phyloP scores from a whole-genome alignment of 768 basidiomycete species.

The Serendipita indica region DNA sequence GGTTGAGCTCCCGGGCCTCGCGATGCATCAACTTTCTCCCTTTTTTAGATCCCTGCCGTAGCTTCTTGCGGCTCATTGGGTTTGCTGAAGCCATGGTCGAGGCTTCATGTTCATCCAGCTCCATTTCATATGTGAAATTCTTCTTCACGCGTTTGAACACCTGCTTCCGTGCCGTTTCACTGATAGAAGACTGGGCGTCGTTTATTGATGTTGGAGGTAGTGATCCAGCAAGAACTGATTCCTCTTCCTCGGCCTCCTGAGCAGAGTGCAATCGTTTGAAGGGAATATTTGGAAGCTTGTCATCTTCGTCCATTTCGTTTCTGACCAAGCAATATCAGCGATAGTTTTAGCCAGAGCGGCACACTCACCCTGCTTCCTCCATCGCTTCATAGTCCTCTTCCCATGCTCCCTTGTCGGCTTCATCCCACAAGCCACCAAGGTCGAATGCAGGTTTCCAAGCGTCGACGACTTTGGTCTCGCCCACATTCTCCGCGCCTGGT shows the following conservation, averaged over 20 bases:
- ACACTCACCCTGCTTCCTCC: conserved; percentile 29
- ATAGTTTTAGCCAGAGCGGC: no score
- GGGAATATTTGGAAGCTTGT: conserved; percentile 1
- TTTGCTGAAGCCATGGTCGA: conserved; percentile 37
- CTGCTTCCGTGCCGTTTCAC: conserved; percentile 18
- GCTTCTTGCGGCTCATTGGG: conserved; percentile 40
- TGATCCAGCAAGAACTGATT: neutral
- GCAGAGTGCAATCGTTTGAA: conserved; percentile 5
- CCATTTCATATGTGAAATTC: conserved; percentile 38
- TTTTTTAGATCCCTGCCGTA: conserved; percentile 53
- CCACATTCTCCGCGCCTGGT: conserved; percentile 64
- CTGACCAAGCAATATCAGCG: neutral
- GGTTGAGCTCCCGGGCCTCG: neutral
- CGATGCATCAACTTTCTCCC: conserved; percentile 28
- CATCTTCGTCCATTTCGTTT: conserved; percentile 3
- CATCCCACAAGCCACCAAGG: conserved; percentile 64
- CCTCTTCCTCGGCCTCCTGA: conserved; percentile 8
- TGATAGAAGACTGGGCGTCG: conserved; percentile 23
- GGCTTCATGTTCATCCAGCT: conserved; percentile 32
- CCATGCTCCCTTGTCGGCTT: conserved; percentile 70
- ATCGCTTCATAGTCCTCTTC: conserved; percentile 29
- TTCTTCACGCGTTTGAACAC: conserved; percentile 36
- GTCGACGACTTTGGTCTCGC: conserved; percentile 63
- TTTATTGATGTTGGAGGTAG: conserved; percentile 16
- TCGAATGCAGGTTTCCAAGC: conserved; percentile 67